Evolutionary conservation across 2,329 filamentous ascomycete species (phyloP), one percentile per base, ranked within the genome.

Genomic region (Venturiaceae sp.): DNA sequence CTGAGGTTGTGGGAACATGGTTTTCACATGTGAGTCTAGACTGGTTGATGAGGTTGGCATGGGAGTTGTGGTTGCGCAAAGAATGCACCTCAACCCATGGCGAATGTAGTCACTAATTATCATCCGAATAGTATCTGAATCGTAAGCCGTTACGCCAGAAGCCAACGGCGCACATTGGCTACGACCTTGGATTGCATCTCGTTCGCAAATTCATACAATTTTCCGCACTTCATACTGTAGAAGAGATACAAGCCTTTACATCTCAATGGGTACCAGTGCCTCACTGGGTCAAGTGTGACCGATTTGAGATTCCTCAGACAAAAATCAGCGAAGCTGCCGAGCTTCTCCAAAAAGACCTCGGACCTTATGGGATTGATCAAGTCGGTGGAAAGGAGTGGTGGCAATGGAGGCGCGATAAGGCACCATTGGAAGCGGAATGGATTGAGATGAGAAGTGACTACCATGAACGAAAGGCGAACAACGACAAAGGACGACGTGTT

Each of bases 391-490:
- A 82, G 66, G 82, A 85, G 61, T 91, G 94, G 94, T 91, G 92
- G 92, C 83, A 90, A 73, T 96, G 91, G 91, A 82, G 89, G 56
- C 82, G 83, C 57, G 82, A 83, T 4, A 79, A 83, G 28, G 79
- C 75, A 52, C 78, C 84, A 0, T 75, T 96, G 30, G 84, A 84
- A 66, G 91, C 88, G 0, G 92, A 99, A 69, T 97, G 92, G 92
- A 90, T 99, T 64, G 94, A 97, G 78, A 96, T 96, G 92, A 85
- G 83, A 64, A 80, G 84, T 55, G 87, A 97, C 70, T 86, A 89
- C 67, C 78, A 86, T 61, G 84, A 87, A 67, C 83, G 90, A 59
- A 86, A 85, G 69, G 74, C 16, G 81, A 83, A 53, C 57, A 60
- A 19, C 37, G 54, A 60, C 16, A 50, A 78, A 80, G 23, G 81